phyloP scores from a whole-genome alignment of 768 basidiomycete genomes.

The Tylopilus intermedius region DNA sequence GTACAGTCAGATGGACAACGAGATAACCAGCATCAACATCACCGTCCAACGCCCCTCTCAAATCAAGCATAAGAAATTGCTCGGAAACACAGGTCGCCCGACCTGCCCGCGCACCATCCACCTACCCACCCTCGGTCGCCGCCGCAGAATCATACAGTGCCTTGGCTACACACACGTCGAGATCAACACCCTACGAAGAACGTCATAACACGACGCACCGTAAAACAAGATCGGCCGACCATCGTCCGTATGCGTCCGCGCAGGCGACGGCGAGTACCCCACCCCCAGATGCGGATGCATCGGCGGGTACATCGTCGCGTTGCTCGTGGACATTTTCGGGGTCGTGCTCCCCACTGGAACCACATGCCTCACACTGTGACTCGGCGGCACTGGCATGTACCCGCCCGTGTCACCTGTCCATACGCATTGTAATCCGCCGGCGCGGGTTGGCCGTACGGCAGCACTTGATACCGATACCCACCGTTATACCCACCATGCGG shows the following conservation, averaged over 20 bases:
- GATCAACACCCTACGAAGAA: not conserved
- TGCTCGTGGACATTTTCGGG: constrained; percentile 26
- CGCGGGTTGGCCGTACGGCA: constrained; percentile 14
- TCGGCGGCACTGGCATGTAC: constrained; percentile 7
- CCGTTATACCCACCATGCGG: constrained; percentile 17
- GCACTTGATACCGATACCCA: constrained; percentile 12
- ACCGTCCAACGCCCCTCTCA: constrained; percentile 23
- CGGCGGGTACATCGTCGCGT: constrained; percentile 33
- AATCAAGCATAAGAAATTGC: constrained; percentile 83
- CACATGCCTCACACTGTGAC: constrained; percentile 25
- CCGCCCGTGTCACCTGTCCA: not conserved
- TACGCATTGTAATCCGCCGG: constrained; percentile 7
- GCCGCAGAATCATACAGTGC: constrained; percentile 84
- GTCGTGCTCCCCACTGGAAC: constrained; percentile 27
- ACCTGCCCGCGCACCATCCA: constrained; percentile 72
- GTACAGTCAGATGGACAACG: no score
- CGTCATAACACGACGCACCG: no score
- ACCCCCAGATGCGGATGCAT: constrained; percentile 43
- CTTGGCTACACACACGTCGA: constrained; percentile 54
- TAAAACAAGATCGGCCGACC: no score
- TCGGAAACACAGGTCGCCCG: constrained; percentile 79
- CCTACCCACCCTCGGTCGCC: constrained; percentile 85
- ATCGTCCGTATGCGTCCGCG: not conserved
- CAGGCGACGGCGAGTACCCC: constrained; percentile 47
- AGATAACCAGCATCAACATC: no score